Evolutionary conservation across 2,329 filamentous ascomycete genomes (phyloP), one percentile per base, ranked within the genome.

Genomic region (Paecilomyces fulvus): DNA sequence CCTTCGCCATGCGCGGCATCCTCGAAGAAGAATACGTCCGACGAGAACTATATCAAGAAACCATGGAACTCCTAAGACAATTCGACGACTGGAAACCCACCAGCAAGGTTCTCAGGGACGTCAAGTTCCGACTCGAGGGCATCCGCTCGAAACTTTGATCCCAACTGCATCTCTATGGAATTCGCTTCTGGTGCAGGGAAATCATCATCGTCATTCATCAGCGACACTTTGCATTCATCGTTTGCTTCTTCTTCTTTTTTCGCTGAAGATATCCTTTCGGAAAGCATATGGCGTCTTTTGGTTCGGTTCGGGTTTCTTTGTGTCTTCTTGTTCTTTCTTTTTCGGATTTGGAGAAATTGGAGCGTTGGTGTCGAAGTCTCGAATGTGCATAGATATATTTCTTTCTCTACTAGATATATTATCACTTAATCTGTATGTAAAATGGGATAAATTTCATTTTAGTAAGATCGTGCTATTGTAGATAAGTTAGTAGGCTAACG

Each of bases 21-120:
- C 75, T 99, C 2, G 94, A 97, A 69, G 94, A 99, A 70, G 88
- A 94, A 17, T 85, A 90, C 65, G 92, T 97, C 23, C 91, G 88
- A 70, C 89, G 84, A 21, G 88, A 95, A 67, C 75, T 95, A 17
- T 83, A 83, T 30, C 75, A 80, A 1, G 94, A 99, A 74, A 90
- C 90, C 6, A 82, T 83, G 58, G 83, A 90, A 66, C 73, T 99
- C 53, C 77, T 99, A n/a, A 79, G 79, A 58, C 85, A 95, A 71
- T 99, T 97, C 72, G 92, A 97, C 69, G 85, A 89, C 54, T 99
- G 94, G 94, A 92, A 88, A 67, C 94, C 94, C 0, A 81, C 79
- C 0, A 95, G 86, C 7, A 99, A 97, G 76, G 89, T 89, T 49
- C 75, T 99, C 57, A 96, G 94, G 75, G 94, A 99, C 73, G 92